A percentile compares a stretch with the other conserved stretches of the same genome.
phyloP scores from a whole-genome alignment of 108 stramenopile genomes.

The Discostella stelligeroides region DNA sequence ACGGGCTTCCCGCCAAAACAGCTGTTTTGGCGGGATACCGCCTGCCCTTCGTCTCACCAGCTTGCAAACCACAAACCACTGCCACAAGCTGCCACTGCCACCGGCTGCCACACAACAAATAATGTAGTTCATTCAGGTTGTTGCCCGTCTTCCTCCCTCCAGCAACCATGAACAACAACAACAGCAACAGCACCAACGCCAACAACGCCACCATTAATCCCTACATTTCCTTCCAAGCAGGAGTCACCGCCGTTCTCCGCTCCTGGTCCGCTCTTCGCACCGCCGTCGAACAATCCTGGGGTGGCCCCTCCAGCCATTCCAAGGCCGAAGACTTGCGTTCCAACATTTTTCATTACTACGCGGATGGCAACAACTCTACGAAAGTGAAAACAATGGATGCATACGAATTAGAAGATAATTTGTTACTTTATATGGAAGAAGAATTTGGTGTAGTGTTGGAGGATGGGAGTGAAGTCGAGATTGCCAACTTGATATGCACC shows the following conservation, averaged over 20 bases:
- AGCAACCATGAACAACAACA: too few species aligned
- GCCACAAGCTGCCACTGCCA: too few species aligned
- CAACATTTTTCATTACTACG: constrained; percentile 48
- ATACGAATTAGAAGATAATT: constrained; percentile 74
- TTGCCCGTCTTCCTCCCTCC: too few species aligned
- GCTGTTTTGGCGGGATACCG: too few species aligned
- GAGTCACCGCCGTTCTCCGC: constrained; percentile 82
- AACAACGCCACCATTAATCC: constrained; percentile 18
- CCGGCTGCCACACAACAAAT: too few species aligned
- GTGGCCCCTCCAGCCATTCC: not conserved
- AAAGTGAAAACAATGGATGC: constrained; percentile 47
- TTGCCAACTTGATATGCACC: constrained; percentile 68
- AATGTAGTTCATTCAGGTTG: too few species aligned
- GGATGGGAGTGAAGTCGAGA: constrained; percentile 74
- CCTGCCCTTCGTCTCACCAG: too few species aligned
- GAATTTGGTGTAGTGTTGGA: constrained; percentile 86
- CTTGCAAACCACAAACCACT: too few species aligned
- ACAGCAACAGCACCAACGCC: not conserved
- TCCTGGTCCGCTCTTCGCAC: constrained; percentile 83
- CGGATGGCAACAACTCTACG: constrained; percentile 55
- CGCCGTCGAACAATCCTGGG: constrained; percentile 83
- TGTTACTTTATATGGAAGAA: constrained; percentile 84
- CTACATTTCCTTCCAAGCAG: constrained; percentile 76
- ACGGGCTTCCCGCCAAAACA: too few species aligned
- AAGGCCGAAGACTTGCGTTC: constrained; percentile 76